Evolutionary conservation across 75 land plant genomes (phyloP).

Genomic region (Sequoia sempervirens): DNA sequence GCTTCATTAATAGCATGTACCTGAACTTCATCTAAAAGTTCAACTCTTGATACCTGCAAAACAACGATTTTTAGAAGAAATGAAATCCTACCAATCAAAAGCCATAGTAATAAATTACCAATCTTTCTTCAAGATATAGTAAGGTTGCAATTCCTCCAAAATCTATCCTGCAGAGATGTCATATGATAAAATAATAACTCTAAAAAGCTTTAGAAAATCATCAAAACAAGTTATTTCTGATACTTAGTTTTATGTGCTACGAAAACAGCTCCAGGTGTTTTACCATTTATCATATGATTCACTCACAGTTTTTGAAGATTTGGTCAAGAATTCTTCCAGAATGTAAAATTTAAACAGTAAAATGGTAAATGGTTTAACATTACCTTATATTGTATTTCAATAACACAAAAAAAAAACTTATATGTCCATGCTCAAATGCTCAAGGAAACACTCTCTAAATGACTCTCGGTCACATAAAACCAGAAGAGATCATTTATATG

Average conservation of each 20-base stretch:
- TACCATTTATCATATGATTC: neutral
- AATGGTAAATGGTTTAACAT: no score
- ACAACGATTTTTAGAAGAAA: neutral
- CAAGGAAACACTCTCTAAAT: no score
- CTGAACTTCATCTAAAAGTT: conserved; percentile 91
- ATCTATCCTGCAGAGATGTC: neutral
- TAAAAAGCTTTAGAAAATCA: neutral
- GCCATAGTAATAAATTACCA: neutral
- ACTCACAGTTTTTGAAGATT: neutral
- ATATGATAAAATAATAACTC: neutral
- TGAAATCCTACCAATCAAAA: neutral
- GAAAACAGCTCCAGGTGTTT: neutral
- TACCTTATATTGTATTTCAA: no score
- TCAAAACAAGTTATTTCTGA: no score
- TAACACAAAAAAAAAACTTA: no score
- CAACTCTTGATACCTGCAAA: conserved; percentile 87
- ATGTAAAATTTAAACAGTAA: no score
- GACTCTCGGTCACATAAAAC: no score
- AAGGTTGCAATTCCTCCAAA: neutral
- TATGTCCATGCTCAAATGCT: no score
- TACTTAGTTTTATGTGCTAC: neutral
- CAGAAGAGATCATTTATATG: no score
- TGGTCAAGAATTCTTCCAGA: neutral
- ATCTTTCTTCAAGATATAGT: neutral
- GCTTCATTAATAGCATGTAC: conserved; percentile 84